Evolutionary conservation across 352 stramenopile species (phyloP), one percentile per base, ranked within the genome.

Genomic region (Pythium oligandrum): DNA sequence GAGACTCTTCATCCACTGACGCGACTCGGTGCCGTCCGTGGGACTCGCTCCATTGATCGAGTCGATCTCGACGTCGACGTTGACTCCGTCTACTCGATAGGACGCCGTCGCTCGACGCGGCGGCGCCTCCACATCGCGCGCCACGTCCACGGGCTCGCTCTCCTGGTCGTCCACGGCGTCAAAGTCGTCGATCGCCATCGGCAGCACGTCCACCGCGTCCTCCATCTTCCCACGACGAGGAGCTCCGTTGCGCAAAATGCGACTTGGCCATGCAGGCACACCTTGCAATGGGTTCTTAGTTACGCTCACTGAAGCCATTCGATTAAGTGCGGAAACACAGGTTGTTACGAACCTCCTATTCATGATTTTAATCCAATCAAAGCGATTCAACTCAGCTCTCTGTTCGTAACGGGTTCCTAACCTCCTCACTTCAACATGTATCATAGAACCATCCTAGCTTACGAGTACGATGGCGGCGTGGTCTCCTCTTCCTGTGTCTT

Each of bases 1-100:
- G 0, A 93, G 69, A 43, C 75, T 88, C 39, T 55, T 57, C 59
- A 90, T 66, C 82, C 82, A 93, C 53, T 79, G 75, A 54, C 77
- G 75, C 32, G 78, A 88, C 59, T 93, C 82, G 36, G 52, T 76
- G 30, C 56, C 70, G 50, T 50, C 61, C 43, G 35, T 59, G 6
- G 44, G 31, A 26, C 54, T 47, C 4, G 61, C 57, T 12, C 12
- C 38, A 8, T 42, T 8, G 9, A 59, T 40, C 9, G 58, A 52
- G 36, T 59, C 58, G 46, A 75, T 58, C n/a, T 71, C 66, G 8
- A 68, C 55, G 34, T 75, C 73, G 49, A 80, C 63, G 32, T 63
- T 61, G 17, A 83, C 66, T 9, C 67, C 68, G 30, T 69, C 63
- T 8, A 78, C 56, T 26, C 70, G 53, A 44, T 65, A 63, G 26